Percentiles rank a stretch among this genome's conserved stretches.
Conservation (phyloP, 768 basidiomycete species). For the Hericium erinaceus region DNA sequence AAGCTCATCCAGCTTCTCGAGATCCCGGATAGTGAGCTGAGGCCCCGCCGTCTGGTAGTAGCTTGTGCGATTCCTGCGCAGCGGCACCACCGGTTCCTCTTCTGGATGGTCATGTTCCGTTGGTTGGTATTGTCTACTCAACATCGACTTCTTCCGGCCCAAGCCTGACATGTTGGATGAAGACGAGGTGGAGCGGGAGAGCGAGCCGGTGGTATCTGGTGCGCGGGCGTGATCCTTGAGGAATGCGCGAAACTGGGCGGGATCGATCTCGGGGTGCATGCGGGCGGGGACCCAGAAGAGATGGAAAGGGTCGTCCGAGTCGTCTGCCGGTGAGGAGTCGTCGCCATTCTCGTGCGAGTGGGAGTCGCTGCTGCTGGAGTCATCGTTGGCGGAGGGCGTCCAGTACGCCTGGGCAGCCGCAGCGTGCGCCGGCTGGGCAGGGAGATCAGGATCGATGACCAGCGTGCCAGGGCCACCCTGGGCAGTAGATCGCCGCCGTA, state of each 20-base stretch:
- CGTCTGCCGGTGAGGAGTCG: conserved; percentile 25
- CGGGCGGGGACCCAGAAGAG: conserved; percentile 98
- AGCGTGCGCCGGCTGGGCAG: conserved; percentile 57
- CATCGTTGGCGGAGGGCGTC: conserved; percentile 29
- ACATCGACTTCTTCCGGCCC: conserved; percentile 87
- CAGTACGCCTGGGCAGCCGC: conserved; percentile 24
- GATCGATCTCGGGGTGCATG: conserved; percentile 95
- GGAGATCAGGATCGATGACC: conserved; percentile 87
- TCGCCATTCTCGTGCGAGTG: conserved; percentile 35
- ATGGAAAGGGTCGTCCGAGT: conserved; percentile 71
- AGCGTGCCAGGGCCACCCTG: conserved; percentile 70
- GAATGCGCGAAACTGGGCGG: conserved; percentile 90
- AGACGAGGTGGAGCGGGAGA: conserved; percentile 21
- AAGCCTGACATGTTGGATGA: conserved; percentile 35
- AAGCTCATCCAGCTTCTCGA: conserved; percentile 89
- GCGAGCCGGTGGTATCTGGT: conserved; percentile 32
- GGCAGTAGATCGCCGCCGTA: conserved; percentile 73
- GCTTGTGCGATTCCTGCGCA: conserved; percentile 60
- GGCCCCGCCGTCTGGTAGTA: conserved; percentile 62
- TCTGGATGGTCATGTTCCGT: conserved; percentile 68
- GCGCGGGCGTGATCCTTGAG: conserved; percentile 82
- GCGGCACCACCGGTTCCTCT: conserved; percentile 50
- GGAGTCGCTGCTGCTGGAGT: conserved; percentile 27
- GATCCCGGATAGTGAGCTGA: conserved; percentile 84
- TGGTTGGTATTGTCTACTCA: conserved; percentile 88